Evolutionary conservation across 164 flowering plant genomes (phyloP), one percentile per base, ranked within the genome.

Genomic region (Berberis vulgaris): DNA sequence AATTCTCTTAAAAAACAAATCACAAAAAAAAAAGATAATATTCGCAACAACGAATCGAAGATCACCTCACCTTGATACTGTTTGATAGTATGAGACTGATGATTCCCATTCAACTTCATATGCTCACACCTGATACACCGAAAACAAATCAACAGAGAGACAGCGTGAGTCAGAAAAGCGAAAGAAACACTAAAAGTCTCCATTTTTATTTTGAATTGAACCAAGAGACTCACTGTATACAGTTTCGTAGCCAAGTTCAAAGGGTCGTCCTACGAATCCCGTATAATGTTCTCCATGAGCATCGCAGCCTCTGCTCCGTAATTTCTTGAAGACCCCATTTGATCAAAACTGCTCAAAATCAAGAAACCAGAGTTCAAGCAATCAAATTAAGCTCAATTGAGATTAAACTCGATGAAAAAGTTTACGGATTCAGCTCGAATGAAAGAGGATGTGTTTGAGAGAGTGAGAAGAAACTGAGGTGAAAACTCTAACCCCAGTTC

Each of bases 81-180:
- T 98, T 88, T 91, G 98, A 80, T 86, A 95, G 0, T 97, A 97
- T 89, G 82, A 38, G 99, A 86, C 68, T 91, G 88, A 70, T 91
- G 97, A 74, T 95, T 95, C 66, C 99, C 99, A 70, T 97, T 91
- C 59, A 85, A 61, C 72, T 82, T 86, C 99, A 95, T 95, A 67
- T 95, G 99, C 65, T 91, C 94, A 75, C 89, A 75, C 71, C 91
- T 95, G 79, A 71, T 50, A 58, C 6, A n/a, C 99, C 89, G 79
- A n/a, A 6, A 6, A 46, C 43, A 43, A 6, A 1, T 5, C 43
- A 61, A 1, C 54, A 26, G 26, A 26, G 26, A 26, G 26, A n/a
- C 46, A 26, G 39, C 43, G n/a, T 46, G 26, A 45, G 47, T 40
- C 43, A 41, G n/a, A 42, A n/a, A 13, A 11, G 2, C 52, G 50